Evolutionary conservation across 208 protist genomes (phyloP), one percentile per base, ranked within the genome.

Genomic region (Borovskyia barvae): DNA sequence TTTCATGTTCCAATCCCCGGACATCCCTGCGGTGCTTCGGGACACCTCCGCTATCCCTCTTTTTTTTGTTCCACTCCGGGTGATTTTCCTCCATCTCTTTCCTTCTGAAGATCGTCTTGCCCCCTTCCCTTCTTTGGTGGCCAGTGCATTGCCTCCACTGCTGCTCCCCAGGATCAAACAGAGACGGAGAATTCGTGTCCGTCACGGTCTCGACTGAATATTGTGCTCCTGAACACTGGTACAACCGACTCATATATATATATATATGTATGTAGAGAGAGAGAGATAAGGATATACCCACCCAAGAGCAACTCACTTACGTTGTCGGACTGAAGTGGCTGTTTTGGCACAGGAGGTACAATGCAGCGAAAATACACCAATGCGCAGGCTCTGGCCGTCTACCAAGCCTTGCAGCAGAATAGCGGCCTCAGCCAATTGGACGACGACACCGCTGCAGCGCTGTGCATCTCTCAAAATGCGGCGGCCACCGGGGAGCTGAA

Each of bases 361-460:
- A 70, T 70, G 63, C 54, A 62, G 40, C 63, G 63, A 28, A 70
- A 70, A 47, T 70, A 61, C 45, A 61, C 32, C n/a, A 70, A 62
- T 33, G 63, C 63, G 28, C 63, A 70, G 63, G 37, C 46, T n/a
- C 50, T 70, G 37, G 63, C 63, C 39, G 54, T 62, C 12, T 70
- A 70, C 63, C 53, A 70, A 48, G 54, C 53, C 6, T 48, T 70
- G 37, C 63, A 70, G 39, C 53, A 70, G 40, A 55, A 47, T 32
- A 35, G 61, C 45, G 42, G 43, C 54, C 46, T 63, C 47, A 43
- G 46, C 32, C 54, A 46, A 1, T 55, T 70, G 6, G 63, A 70
- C 20, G 63, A 70, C 19, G 63, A 70, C 63, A 57, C 63, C 14
- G 53, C 63, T 6, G 63, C 43, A 17, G 54, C 53, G 22, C 39